Conservation (phyloP, 2,329 filamentous ascomycete genomes). For the Ambrosiella beaveri region DNA sequence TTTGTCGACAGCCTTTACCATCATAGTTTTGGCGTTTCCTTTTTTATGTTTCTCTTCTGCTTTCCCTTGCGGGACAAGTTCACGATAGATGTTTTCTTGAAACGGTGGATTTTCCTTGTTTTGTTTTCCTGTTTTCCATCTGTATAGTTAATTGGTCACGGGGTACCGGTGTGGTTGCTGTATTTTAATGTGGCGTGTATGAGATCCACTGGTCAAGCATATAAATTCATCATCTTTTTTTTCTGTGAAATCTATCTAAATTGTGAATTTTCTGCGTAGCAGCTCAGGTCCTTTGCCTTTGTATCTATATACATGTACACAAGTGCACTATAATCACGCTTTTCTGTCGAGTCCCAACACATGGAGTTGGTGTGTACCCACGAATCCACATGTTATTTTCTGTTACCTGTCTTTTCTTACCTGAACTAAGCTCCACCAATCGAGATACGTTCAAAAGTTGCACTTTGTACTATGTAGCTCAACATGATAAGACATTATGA, state of each 20-base stretch:
- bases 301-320: not conserved
- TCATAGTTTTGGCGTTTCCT: not conserved
- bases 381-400: not conserved
- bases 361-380: not conserved
- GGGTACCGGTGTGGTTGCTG: not conserved
- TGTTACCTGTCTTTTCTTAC: not conserved
- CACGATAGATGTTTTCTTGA: not conserved
- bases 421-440: not conserved
- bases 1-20: not conserved
- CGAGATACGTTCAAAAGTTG: no score
- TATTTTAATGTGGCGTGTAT: not conserved
- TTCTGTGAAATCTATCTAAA: not conserved
- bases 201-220: not conserved
- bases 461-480: no score
- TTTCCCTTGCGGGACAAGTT: not conserved
- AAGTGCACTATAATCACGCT: not conserved
- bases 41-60: conserved; percentile 5
- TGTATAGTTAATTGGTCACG: not conserved
- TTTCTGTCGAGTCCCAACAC: not conserved
- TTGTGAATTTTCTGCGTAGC: not conserved
- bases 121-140: not conserved
- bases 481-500: no score
- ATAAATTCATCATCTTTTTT: not conserved
- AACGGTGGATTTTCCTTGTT: not conserved
- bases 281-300: not conserved